These are phyloP conservation scores for Fraxinus ornus DNA, from an alignment of 305 asterid genomes.

Conservation along the genomic window DNA sequence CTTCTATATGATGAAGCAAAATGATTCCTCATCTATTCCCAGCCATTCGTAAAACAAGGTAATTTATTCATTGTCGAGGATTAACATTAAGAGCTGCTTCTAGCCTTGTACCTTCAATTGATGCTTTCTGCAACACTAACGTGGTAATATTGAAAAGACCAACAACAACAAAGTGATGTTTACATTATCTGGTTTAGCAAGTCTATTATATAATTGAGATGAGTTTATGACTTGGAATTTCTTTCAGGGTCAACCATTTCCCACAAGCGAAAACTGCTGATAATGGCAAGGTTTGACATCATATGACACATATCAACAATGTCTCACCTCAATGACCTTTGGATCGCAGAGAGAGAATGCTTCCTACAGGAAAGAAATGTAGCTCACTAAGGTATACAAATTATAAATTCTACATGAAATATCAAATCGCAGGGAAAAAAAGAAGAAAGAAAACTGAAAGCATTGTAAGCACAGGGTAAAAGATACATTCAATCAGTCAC, in stretches of 20 bases:
- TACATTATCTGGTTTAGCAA: neutral
- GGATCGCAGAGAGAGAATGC: constrained; percentile 85
- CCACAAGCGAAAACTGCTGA: neutral
- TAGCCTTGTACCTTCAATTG: neutral
- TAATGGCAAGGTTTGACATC: neutral
- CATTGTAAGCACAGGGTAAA: constrained; percentile 2
- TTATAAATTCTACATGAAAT: neutral
- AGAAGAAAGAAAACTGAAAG: neutral
- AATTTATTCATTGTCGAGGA: neutral
- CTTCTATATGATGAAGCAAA: constrained; percentile 3
- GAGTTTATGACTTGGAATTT: neutral
- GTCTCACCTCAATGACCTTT: constrained; percentile 69
- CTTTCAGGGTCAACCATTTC: neutral
- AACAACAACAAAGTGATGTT: neutral
- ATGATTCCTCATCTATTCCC: neutral
- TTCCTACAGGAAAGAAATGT: constrained; percentile 57
- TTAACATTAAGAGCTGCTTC: neutral
- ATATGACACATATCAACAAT: neutral
- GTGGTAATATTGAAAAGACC: neutral
- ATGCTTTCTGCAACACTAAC: neutral
- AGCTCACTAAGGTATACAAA: constrained; percentile 2
- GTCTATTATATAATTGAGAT: neutral
- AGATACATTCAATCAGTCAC: neutral
- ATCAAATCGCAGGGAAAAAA: neutral
- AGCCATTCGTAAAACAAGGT: neutral